Conservation (phyloP, 2,329 filamentous ascomycete genomes). For the Penicillium sp. region DNA sequence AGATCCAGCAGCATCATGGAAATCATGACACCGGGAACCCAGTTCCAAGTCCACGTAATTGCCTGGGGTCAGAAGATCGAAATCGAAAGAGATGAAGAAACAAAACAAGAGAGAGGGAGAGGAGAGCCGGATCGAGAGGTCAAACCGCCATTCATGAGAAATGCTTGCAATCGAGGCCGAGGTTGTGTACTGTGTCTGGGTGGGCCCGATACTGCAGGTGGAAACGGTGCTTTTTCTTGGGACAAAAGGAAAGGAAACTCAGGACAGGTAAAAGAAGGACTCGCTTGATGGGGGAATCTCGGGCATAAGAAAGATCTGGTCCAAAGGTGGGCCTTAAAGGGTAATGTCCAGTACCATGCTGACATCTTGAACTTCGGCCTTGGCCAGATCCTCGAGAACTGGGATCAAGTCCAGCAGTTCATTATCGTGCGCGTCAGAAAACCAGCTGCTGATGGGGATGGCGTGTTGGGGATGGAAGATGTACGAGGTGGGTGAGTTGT, state of each 20-base stretch:
- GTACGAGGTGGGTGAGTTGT: conserved; percentile 98
- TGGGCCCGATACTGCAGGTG: background rate
- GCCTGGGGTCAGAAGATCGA: conserved; percentile 1
- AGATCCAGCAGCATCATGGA: conserved; percentile 11
- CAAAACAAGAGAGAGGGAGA: conserved; percentile 6
- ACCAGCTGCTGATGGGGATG: conserved; percentile 99
- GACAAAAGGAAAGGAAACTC: conserved; percentile 10
- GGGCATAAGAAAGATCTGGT: conserved; percentile 24
- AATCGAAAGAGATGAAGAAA: conserved; percentile 4
- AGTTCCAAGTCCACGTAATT: conserved; percentile 16
- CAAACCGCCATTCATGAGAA: conserved; percentile 5
- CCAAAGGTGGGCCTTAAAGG: conserved; percentile 42
- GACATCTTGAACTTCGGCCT: conserved; percentile 83
- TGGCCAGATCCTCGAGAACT: conserved; percentile 92
- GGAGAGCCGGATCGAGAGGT: conserved; percentile 3
- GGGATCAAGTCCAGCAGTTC: conserved; percentile 96
- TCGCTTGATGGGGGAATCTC: conserved; percentile 26
- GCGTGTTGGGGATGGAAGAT: conserved; percentile 99
- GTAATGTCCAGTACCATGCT: conserved; percentile 93
- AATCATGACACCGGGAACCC: conserved; percentile 14
- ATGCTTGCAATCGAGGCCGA: background rate
- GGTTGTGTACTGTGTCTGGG: conserved; percentile 10
- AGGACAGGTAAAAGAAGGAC: conserved; percentile 17
- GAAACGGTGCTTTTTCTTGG: conserved; percentile 19
- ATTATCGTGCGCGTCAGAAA: conserved; percentile 98